Evolutionary conservation across 192 early-diverging fungal species (phyloP).

Genomic region (Coemansia sp.): DNA sequence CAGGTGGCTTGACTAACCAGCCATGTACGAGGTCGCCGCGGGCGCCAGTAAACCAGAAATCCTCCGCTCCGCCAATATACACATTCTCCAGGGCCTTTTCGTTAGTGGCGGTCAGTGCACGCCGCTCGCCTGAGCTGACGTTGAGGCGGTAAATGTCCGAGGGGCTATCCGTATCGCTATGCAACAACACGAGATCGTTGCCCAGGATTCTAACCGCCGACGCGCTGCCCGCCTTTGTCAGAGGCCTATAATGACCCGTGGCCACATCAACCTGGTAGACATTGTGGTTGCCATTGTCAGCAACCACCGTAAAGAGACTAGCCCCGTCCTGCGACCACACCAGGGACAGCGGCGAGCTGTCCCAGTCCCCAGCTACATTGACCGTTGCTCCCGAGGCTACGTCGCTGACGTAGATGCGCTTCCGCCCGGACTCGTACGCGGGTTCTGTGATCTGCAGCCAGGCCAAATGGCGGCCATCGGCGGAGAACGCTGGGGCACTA

Average conservation of each 20-base stretch:
- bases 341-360: conserved; percentile 57
- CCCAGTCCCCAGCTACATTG: conserved; percentile 50
- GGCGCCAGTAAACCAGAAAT: conserved; percentile 70
- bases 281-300: conserved; percentile 60
- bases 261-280: conserved; percentile 43
- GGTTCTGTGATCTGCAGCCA: conserved; percentile 77
- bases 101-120: conserved; percentile 54
- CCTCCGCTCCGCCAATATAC: conserved; percentile 56
- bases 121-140: conserved; percentile 25
- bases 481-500: conserved; percentile 59
- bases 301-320: conserved; percentile 58
- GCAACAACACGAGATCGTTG: conserved; percentile 36
- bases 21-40: conserved; percentile 50
- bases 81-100: conserved; percentile 35
- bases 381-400: not conserved
- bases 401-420: conserved; percentile 60
- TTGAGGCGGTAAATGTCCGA: conserved; percentile 36
- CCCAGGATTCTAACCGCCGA: conserved; percentile 4
- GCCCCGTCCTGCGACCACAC: conserved; percentile 60
- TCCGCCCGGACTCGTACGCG: conserved; percentile 74
- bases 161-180: conserved; percentile 46
- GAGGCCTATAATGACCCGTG: conserved; percentile 22
- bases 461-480: conserved; percentile 64
- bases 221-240: conserved; percentile 26
- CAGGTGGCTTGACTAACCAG: conserved; percentile 64